Base-by-base conservation (phyloP, 345 rosid genomes). In the Rubroshorea leprosula region DNA sequence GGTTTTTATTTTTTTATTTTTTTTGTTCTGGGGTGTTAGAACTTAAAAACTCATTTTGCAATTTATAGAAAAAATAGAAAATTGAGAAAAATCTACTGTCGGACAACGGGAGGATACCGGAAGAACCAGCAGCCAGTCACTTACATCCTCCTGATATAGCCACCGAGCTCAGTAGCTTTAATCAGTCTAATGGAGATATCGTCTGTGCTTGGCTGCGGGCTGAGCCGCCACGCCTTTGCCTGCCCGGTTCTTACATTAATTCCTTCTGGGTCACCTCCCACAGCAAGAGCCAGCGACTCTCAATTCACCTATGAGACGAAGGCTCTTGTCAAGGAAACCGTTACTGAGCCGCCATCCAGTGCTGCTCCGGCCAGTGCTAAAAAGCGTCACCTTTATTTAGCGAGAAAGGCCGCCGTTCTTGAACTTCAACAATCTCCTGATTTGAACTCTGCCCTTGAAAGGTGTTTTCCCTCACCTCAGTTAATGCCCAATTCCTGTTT, bases 391-490 rank as follows among this genome's bases (percentile, higher is more conserved):
- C 71, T 75, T 9, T 88, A 80, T 75, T 59, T 75, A 25, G 69
- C 67, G 26, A 82, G 96, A 60, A 79, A 88, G 79, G 72, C 85
- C 43, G 95, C 95, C 52, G 72, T 88, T 51, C 61, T 66, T 41
- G 76, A 84, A 63, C 73, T 91, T 20, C 81, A 81, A 52, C 66
- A 65, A n/a, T 83, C 95, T 51, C 23, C 83, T 1, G 83, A 81
- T 67, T 75, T 84, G 54, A 54, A 58, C 53, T 74, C 80, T 15
- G 76, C 92, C 48, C 89, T 91, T 27, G 64, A 78, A 18, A 81
- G 88, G 89, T 86, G 41, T 49, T 53, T 21, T n/a, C 43, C 23
- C 27, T 41, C 44, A 12, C 23, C 35, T 60, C 18, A 23, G 18
- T 17, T 39, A 17, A 44, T 23, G 4, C 46, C 47, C 39, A 53